Conservation (phyloP, 441 rosid genomes). For the Daphne laureola region DNA sequence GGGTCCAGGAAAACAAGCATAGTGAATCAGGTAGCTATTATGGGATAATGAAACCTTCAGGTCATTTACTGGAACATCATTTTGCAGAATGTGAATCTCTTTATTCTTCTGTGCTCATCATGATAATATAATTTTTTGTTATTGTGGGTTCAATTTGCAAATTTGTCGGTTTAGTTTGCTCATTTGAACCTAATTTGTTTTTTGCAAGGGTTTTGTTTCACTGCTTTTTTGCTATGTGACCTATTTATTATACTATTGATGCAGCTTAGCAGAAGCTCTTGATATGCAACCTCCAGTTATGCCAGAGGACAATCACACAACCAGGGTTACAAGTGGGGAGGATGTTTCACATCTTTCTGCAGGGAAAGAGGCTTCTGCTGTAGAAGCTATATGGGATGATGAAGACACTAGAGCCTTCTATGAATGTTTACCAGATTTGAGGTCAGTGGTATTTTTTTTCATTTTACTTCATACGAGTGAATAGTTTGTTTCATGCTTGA, state of each 20-base stretch:
- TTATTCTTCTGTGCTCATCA: no score
- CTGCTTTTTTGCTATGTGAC: no score
- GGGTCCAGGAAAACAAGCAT: no score
- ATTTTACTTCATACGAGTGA: not conserved
- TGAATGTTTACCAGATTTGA: constrained; percentile 94
- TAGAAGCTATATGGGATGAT: constrained; percentile 96
- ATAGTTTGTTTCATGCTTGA: not conserved
- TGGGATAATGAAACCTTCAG: no score
- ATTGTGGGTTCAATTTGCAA: no score
- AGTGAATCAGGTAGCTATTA: no score
- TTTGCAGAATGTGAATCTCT: no score
- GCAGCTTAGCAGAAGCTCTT: constrained; percentile 94
- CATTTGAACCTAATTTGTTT: no score
- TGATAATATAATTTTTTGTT: no score
- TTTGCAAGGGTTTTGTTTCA: no score
- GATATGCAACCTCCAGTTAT: constrained; percentile 97
- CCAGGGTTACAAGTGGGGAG: constrained; percentile 80
- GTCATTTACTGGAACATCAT: no score
- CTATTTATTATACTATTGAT: not conserved
- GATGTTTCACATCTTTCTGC: constrained; percentile 66
- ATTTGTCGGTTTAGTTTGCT: no score
- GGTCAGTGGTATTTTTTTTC: constrained; percentile 40
- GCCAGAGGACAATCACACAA: constrained; percentile 99
- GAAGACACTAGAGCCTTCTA: constrained; percentile 97
- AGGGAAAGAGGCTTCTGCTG: constrained; percentile 67